Base-by-base conservation (phyloP, 768 basidiomycete species). In the Leccinum uliginosum region DNA sequence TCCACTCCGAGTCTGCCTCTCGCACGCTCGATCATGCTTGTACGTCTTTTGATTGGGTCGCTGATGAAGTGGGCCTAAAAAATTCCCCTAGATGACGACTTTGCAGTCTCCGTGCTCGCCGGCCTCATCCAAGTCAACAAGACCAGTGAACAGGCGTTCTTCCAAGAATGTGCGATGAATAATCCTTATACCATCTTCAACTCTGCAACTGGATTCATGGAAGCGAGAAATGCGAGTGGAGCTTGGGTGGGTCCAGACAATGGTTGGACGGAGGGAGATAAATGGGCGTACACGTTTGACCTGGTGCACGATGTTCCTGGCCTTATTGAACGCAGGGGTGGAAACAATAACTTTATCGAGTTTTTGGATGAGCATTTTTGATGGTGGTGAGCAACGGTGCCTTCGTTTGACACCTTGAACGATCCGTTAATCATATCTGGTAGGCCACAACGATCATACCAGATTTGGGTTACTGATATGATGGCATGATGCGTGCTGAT, bases 181-280 rank as follows among this genome's bases (percentile, higher is more conserved):
- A 76, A 75, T 9, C 83, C 87, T 0, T 86, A 84, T 66, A 80
- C 78, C 0, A 70, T 93, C 12, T 93, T 80, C 74, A 93, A 92
- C 62, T 53, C 58, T 19, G 51, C 34, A 5, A 89, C 86, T 0
- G 86, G 87, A 1, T 92, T 92, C 66, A 91, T 93, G 87, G 89
- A 92, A 64, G 90, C 89, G 1, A 78, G 86, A 48, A 84, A 86
- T 54, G 76, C 76, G 14, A 78, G 81, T 62, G 89, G 89, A 0
- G 71, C 75, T 11, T 91, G 86, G 85, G 89, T 89, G 4, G 88
- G 91, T 9, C 78, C 79, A 9, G 78, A 82, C 58, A 76, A 71
- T 12, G 91, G 91, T 0, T 93, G 89, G 87, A 93, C 91, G 1
- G 91, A 93, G 69, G 91, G 90, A 34, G 84, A 86, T 63, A 79